Evolutionary conservation across 2,329 filamentous ascomycete genomes (phyloP), one percentile per base, ranked within the genome.

Genomic region (Beauveria sp.): DNA sequence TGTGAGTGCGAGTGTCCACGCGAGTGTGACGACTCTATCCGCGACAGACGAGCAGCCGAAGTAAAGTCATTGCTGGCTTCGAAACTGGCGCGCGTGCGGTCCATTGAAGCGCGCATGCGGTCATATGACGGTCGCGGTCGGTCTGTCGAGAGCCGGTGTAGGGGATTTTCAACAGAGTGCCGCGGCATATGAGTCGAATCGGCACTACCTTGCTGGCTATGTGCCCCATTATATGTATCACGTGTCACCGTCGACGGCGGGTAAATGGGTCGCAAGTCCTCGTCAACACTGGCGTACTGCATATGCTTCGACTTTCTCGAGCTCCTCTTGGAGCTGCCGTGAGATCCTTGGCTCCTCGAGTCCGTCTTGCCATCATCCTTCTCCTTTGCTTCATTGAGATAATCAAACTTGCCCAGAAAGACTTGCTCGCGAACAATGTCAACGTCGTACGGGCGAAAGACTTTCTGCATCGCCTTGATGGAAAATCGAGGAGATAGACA

Each of bases 341-440:
- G 80, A 48, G 82, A 81, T 65, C 73, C 71, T 50, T 72, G 69
- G 59, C 72, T 73, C 63, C 69, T 72, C 5, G 65, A 66, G 45
- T 71, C 71, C 18, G 83, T 85, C 49, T 69, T 70, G 38, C 66
- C 72, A 57, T 70, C 76, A 62, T 65, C 70, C 34, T 67, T 55
- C 12, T 20, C 51, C 3, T 64, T 52, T 58, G 78, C 78, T 12
- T 67, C 70, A 16, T 70, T 66, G 18, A 93, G 80, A 69, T 91
- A 85, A 66, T 89, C 86, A 73, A 96, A 98, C 70, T 88, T 87
- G 67, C 95, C 95, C 76, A 87, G 81, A 31, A 85, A 85, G 64
- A 96, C 86, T 77, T 98, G 92, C 75, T 99, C 95, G 53, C 95
- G 91, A 69, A 99, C 87, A 66, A 99, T 96, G 73, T 99, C 95